Base-by-base conservation (phyloP, 768 basidiomycete genomes). In the Epithele typhae region DNA sequence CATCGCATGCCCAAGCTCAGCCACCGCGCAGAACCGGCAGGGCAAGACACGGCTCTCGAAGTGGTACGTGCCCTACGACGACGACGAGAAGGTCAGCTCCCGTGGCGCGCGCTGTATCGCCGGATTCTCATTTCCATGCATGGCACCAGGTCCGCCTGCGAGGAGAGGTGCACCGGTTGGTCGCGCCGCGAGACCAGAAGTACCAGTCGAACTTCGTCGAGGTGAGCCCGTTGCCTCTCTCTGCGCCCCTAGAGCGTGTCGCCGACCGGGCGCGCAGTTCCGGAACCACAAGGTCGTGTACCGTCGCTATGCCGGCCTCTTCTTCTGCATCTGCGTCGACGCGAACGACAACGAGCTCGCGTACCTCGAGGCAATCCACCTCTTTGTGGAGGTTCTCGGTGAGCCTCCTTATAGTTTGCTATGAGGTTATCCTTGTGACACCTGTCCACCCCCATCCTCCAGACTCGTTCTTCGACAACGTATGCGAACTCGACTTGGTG, bases 151-250 rank as follows among this genome's bases (percentile, higher is more conserved):
- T 95, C 48, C 81, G 94, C 43, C 75, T 98, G 48, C 80, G 95
- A 17, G 95, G 96, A 3, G 96, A 99, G 65, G 95, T 99, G 0
- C 96, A 99, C 64, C 76, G 96, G 27, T 67, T 98, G 52, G 91
- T 99, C 10, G 96, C 96, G 0, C 93, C 96, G 15, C 72, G 96
- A 52, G 96, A 99, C 67, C 93, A 97, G 72, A 97, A 97, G 69
- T 96, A 97, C 56, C 96, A 98, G 66, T 95, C 92, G 19, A 99
- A 99, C 64, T 98, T 98, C 57, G 96, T 98, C 25, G 96, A 99
- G 80, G 95, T 95, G 44, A 38, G 81, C 61, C 15, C 14, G 21
- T 21, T 11, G 50, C 42, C 21, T 40, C 17, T 19, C 18, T 36
- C 35, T n/a, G 8, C 35, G 6, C 35, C 15, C 15, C 15, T 9